A percentile compares a stretch with the other conserved stretches of the same genome.
Evolutionary conservation across 2,329 filamentous ascomycete genomes (phyloP).

Genomic region (Myriosclerotinia duriaeana): DNA sequence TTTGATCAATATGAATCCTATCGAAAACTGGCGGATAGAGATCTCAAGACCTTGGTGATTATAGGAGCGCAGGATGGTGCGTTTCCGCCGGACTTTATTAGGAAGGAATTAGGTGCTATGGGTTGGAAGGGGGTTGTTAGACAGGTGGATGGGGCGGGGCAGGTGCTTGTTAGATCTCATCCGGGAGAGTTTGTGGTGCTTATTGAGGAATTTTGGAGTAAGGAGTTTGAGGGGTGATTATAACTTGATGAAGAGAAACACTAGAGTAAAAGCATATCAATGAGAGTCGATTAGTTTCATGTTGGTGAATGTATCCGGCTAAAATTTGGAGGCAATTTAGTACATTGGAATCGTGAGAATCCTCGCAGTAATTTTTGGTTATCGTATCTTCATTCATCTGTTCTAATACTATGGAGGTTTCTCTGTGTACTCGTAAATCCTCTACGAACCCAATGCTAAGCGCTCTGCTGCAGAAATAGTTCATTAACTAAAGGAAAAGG

Average conservation of each 20-base stretch:
- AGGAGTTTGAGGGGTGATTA: neutral
- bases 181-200: neutral
- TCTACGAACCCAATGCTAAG: neutral
- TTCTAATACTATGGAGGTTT: neutral
- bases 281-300: too few relatives aligned
- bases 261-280: too few relatives aligned
- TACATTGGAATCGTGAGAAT: too few relatives aligned
- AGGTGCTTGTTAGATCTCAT: neutral
- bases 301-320: too few relatives aligned
- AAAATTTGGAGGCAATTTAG: too few relatives aligned
- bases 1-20: slow-evolving; percentile 38
- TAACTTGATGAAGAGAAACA: neutral
- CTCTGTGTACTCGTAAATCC: neutral
- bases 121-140: neutral
- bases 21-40: neutral
- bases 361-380: neutral
- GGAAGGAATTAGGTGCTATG: neutral
- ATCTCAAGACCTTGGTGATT: neutral
- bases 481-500: neutral
- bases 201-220: neutral
- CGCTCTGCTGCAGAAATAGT: neutral
- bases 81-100: neutral
- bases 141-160: neutral
- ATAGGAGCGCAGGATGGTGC: neutral
- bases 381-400: neutral